phyloP scores from a whole-genome alignment of 2,329 filamentous ascomycete genomes.

The Fusarium metavorans region DNA sequence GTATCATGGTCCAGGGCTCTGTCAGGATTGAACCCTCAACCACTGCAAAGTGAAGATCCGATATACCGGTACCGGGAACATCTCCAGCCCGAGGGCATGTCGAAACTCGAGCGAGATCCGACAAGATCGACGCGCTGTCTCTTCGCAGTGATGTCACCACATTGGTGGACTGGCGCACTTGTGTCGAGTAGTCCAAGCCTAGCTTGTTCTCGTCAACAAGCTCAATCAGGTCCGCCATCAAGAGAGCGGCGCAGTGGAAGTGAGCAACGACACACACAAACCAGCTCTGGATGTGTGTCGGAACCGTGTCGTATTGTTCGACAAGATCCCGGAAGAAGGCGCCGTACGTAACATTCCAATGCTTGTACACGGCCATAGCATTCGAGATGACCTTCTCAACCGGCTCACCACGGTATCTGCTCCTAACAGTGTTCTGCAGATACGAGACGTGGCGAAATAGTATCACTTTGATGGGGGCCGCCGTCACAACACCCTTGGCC shows the following conservation, averaged over 20 bases:
- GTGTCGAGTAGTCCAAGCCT: constrained; percentile 42
- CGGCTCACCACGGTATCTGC: constrained; percentile 49
- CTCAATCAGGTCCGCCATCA: constrained; percentile 66
- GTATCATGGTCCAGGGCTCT: constrained; percentile 69
- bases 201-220: constrained; percentile 57
- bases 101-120: constrained; percentile 61
- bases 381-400: constrained; percentile 63
- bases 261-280: constrained; percentile 68
- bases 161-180: constrained; percentile 42
- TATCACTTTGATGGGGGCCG: constrained; percentile 69
- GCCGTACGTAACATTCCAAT: constrained; percentile 66
- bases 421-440: constrained; percentile 64
- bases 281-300: constrained; percentile 68
- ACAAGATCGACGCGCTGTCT: constrained; percentile 58
- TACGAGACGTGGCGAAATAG: constrained; percentile 67
- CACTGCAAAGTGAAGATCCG: constrained; percentile 64
- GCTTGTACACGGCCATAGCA: constrained; percentile 62
- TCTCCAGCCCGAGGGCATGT: constrained; percentile 49
- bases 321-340: constrained; percentile 65
- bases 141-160: constrained; percentile 56
- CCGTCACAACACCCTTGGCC: constrained; percentile 61
- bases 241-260: constrained; percentile 67
- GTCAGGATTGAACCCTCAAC: constrained; percentile 68
- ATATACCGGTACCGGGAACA: constrained; percentile 39
- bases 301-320: constrained; percentile 61